A percentile compares a stretch with the other conserved stretches of the same genome.
Evolutionary conservation across 202 grass and related monocot species (phyloP).

Genomic region (Alloteropsis angusta): DNA sequence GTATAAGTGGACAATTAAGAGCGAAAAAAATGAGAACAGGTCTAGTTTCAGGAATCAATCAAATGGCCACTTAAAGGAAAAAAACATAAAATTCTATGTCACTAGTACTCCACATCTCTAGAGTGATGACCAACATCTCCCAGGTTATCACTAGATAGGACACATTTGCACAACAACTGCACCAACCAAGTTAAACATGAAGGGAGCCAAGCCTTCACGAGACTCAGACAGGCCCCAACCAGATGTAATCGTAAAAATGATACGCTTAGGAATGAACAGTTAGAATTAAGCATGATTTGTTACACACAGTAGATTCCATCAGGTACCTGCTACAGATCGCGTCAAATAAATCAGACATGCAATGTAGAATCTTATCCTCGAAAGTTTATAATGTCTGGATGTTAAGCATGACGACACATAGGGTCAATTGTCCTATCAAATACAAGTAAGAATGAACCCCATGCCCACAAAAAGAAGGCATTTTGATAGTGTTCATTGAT

Average conservation of each 20-base stretch:
- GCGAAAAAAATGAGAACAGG: background rate
- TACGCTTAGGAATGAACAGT: too few relatives aligned
- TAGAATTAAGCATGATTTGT: background rate
- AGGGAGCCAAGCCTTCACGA: too few relatives aligned
- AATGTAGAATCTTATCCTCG: background rate
- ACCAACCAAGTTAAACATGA: background rate
- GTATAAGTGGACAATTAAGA: background rate
- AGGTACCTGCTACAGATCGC: background rate
- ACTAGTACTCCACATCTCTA: background rate
- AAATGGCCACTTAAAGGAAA: constrained; percentile 2
- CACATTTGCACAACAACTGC: background rate
- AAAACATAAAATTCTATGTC: background rate
- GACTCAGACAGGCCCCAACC: too few relatives aligned
- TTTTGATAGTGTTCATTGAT: background rate
- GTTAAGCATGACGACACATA: background rate
- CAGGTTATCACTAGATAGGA: background rate
- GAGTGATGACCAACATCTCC: background rate
- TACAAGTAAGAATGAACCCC: background rate
- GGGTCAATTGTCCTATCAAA: background rate
- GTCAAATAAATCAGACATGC: background rate
- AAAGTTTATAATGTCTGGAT: background rate
- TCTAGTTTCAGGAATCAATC: background rate
- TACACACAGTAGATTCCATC: background rate
- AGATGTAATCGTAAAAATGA: too few relatives aligned
- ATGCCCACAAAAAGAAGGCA: background rate